Evolutionary conservation across 148 eudicot species (phyloP), one percentile per base, ranked within the genome.

Genomic region (Talinum fruticosum): DNA sequence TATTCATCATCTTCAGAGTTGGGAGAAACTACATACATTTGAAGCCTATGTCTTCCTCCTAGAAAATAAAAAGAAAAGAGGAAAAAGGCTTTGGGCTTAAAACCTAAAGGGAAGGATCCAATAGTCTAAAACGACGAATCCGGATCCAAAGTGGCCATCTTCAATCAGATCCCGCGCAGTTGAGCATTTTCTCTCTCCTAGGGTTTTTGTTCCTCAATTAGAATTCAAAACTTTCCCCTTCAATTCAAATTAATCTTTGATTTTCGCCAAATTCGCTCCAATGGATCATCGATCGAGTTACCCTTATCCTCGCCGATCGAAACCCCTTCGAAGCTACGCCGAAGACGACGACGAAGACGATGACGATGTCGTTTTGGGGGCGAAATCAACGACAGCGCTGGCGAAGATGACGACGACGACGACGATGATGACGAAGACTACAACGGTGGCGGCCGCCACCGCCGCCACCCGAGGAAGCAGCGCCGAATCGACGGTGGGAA

Each of bases 381-480:
- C 70, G 84, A 78, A 41, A 76, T 75, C 16, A 49, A 75, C 35
- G 80, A 76, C 23, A 75, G 69, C 8, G 90, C 83, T 5, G 79
- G 76, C 45, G 75, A 69, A 35, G 83, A 64, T 26, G 78, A 78
- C 41, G 83, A 82, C 47, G 83, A 78, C 28, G 72, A 78, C 14
- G 78, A 81, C 38, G 80, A 78, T 16, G 68, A 79, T 30, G 85
- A 82, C 33, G 87, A 82, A 8, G 86, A 82, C 14, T 80, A 78
- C 77, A 84, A 37, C 23, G 77, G 72, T 24, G 79, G 79, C 10
- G 77, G 75, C 59, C 75, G 82, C 49, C 41, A 80, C 75, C 79
- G 78, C 29, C 89, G 87, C 72, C 89, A 77, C 51, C 79, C 83
- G 13, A 88, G 88, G 82, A 94, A 90, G 86, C 86, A 89, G 82